A percentile compares a stretch with the other conserved stretches of the same genome.
Evolutionary conservation across 202 grass and related monocot species (phyloP).

Genomic region (Setaria italica): DNA sequence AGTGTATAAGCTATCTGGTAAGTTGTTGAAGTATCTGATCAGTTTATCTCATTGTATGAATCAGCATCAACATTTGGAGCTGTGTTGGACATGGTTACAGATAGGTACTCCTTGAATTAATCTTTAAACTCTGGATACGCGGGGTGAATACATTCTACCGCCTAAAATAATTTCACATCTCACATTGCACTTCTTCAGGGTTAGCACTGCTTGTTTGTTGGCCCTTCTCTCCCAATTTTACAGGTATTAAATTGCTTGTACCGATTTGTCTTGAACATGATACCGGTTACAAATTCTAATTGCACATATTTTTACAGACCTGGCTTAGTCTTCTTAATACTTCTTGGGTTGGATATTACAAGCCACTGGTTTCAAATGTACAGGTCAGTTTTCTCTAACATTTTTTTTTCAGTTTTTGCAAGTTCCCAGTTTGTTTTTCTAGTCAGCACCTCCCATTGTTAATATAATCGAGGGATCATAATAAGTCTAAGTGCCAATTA

Average conservation of each 20-base stretch:
- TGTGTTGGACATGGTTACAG: constrained; percentile 99
- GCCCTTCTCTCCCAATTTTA: constrained; percentile 95
- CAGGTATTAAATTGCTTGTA: constrained; percentile 57
- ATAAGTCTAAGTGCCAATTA: constrained; percentile 4
- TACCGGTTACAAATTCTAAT: not conserved
- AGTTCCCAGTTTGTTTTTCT: constrained; percentile 34
- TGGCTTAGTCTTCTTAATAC: constrained; percentile 85
- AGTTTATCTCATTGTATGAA: constrained; percentile 51
- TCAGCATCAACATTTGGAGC: constrained; percentile 97
- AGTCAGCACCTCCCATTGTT: not conserved
- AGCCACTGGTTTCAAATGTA: constrained; percentile 99
- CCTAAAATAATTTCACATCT: constrained; percentile 47
- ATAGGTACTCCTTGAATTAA: constrained; percentile 70
- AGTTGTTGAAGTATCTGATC: constrained; percentile 32
- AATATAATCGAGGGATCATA: not conserved
- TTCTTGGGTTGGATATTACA: constrained; percentile 94
- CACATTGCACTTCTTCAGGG: constrained; percentile 70
- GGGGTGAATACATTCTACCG: constrained; percentile 38
- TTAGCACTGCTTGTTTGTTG: constrained; percentile 97
- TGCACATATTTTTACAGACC: constrained; percentile 64
- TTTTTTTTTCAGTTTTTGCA: constrained; percentile 31
- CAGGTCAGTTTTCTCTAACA: constrained; percentile 61
- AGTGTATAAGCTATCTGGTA: constrained; percentile 23
- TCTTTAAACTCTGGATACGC: constrained; percentile 31
- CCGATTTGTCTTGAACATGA: constrained; percentile 35